These are phyloP conservation scores for Hypoxylon fuscum DNA, from an alignment of 495 filamentous ascomycete genomes.

Conservation along the genomic window DNA sequence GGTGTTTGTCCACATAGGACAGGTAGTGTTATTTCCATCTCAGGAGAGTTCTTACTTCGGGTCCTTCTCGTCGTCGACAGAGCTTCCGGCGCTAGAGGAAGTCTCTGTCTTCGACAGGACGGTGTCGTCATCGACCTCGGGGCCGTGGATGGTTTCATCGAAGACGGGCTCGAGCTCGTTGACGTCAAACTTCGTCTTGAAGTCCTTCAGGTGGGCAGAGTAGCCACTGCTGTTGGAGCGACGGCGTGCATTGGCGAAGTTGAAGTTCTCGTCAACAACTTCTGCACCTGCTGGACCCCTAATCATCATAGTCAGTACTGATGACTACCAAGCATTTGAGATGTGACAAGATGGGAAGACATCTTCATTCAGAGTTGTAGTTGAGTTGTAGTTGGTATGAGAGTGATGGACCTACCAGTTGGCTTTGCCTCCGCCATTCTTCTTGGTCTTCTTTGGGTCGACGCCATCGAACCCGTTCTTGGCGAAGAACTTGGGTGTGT, in stretches of 20 bases:
- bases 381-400: no score
- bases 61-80: conserved; percentile 51
- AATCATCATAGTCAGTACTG: conserved; percentile 17
- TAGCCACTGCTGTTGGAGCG: conserved; percentile 88
- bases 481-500: conserved; percentile 89
- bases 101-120: conserved; percentile 63
- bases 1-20: not conserved
- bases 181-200: conserved; percentile 94
- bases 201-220: conserved; percentile 96
- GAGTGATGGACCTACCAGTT: conserved; percentile 76
- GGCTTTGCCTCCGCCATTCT: conserved; percentile 90
- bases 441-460: conserved; percentile 94
- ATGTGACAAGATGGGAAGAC: not conserved
- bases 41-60: conserved; percentile 23
- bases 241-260: conserved; percentile 84
- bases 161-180: conserved; percentile 85
- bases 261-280: conserved; percentile 80
- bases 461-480: conserved; percentile 83
- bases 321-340: not conserved
- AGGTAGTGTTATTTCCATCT: not conserved
- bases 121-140: conserved; percentile 57
- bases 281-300: conserved; percentile 90
- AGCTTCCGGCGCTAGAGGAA: conserved; percentile 54
- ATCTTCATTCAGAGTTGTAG: not conserved
- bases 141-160: conserved; percentile 80